Percentiles rank a stretch among this genome's conserved stretches.
These are phyloP conservation scores for Aspergillus conjunctus DNA, from an alignment of 495 filamentous ascomycete species.

Conservation along the genomic window DNA sequence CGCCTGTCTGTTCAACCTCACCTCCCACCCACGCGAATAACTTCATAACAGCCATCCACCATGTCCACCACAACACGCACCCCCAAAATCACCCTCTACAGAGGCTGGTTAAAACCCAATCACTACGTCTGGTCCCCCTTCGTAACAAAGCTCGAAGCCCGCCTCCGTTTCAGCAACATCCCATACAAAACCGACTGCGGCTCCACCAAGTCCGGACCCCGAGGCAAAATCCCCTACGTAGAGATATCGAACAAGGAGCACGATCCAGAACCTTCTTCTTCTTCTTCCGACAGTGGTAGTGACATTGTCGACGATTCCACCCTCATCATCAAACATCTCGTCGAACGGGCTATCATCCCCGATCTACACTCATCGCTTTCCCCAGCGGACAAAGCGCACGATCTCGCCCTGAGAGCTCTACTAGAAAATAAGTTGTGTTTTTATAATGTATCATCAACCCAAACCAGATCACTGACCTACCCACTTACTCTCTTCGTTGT, in stretches of 20 bases:
- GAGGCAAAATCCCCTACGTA: conserved; percentile 63
- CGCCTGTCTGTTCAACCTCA: neutral
- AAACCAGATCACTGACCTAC: too few species aligned
- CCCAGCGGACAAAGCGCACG: conserved; percentile 41
- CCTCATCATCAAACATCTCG: conserved; percentile 52
- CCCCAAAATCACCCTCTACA: conserved; percentile 48
- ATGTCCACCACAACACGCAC: conserved; percentile 9
- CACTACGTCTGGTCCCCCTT: conserved; percentile 65
- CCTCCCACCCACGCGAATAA: neutral
- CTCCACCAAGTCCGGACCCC: conserved; percentile 45
- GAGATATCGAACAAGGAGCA: conserved; percentile 8
- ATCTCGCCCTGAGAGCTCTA: conserved; percentile 54
- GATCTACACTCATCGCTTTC: conserved; percentile 51
- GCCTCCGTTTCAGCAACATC: conserved; percentile 56
- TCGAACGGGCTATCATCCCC: conserved; percentile 40
- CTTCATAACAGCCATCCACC: neutral
- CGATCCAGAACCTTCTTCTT: conserved; percentile 16
- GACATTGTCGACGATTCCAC: conserved; percentile 48
- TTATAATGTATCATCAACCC: conserved; percentile 38
- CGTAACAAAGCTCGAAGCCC: conserved; percentile 65
- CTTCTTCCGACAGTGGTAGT: neutral
- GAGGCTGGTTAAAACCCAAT: conserved; percentile 46
- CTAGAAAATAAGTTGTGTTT: conserved; percentile 66
- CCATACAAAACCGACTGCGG: conserved; percentile 50
- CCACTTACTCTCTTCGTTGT: neutral